These are phyloP conservation scores for Hyaloscypha variabilis DNA, from an alignment of 495 filamentous ascomycete species.

Conservation along the genomic window DNA sequence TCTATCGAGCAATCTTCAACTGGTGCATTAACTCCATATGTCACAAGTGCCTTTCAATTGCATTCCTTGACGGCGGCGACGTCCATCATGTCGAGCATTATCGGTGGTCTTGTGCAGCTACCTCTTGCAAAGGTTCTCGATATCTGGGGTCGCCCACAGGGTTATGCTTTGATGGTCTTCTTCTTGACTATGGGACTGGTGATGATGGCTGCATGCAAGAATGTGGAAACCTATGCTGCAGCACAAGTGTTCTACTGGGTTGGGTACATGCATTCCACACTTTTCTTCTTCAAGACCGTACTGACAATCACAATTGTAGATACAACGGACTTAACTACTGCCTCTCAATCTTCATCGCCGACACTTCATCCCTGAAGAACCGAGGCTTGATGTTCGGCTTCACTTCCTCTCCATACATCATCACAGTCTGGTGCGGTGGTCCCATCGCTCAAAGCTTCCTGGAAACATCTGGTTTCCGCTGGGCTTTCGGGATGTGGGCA, in stretches of 20 bases:
- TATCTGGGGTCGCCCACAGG: constrained; percentile 50
- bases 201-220: constrained; percentile 42
- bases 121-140: constrained; percentile 62
- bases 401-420: constrained; percentile 57
- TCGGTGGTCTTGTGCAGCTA: constrained; percentile 55
- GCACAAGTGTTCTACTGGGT: constrained; percentile 33
- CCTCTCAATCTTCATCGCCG: constrained; percentile 57
- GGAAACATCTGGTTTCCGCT: constrained; percentile 48
- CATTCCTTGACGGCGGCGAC: constrained; percentile 41
- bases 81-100: constrained; percentile 44
- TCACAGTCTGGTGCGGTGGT: constrained; percentile 50
- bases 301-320: constrained; percentile 21
- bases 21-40: constrained; percentile 36
- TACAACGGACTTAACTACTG: constrained; percentile 36
- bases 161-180: constrained; percentile 31
- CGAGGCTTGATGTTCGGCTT: constrained; percentile 59
- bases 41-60: constrained; percentile 35
- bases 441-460: constrained; percentile 41
- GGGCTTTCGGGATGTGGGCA: constrained; percentile 57
- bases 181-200: constrained; percentile 32
- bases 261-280: constrained; percentile 42
- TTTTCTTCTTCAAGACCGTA: not conserved
- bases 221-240: constrained; percentile 38
- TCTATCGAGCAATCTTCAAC: constrained; percentile 36
- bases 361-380: constrained; percentile 58